Evolutionary conservation across 2,329 filamentous ascomycete genomes (phyloP).

Genomic region (Alternaria burnsii): DNA sequence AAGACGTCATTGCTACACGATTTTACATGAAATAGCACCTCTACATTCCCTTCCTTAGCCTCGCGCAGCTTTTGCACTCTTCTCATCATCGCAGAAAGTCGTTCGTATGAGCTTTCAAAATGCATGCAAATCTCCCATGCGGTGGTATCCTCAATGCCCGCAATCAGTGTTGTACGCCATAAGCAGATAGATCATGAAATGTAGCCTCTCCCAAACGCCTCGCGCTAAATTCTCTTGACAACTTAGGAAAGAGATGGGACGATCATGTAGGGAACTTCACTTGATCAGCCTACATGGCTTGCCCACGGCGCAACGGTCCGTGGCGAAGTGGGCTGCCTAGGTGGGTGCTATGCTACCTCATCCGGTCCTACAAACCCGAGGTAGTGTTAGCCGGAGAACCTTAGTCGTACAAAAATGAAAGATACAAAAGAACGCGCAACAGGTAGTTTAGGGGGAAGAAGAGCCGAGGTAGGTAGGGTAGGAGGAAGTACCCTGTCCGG

Average conservation of each 20-base stretch:
- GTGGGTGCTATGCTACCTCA: constrained; percentile 5
- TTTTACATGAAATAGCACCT: background rate
- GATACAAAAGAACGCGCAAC: constrained; percentile 20
- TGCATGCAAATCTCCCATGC: constrained; percentile 17
- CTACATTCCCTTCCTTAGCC: background rate
- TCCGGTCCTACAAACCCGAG: constrained; percentile 47
- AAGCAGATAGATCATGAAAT: constrained; percentile 23
- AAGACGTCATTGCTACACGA: constrained; percentile 5
- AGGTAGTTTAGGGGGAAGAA: constrained; percentile 36
- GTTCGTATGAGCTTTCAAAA: constrained; percentile 2
- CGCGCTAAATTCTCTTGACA: constrained; percentile 29
- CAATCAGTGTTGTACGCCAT: constrained; percentile 17
- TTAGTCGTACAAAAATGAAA: constrained; percentile 24
- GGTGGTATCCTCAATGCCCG: constrained; percentile 29
- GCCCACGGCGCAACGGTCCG: background rate
- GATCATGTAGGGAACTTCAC: constrained; percentile 12
- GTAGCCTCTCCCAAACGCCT: constrained; percentile 25
- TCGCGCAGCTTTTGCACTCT: background rate
- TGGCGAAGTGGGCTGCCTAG: constrained; percentile 2
- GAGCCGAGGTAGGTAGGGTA: constrained; percentile 38
- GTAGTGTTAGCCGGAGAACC: constrained; percentile 33
- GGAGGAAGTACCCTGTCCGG: constrained; percentile 37
- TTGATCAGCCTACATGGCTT: constrained; percentile 2
- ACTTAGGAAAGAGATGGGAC: constrained; percentile 17
- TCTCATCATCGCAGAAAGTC: constrained; percentile 1